phyloP scores from a whole-genome alignment of 176 grass and related monocot species.

The Ampelocalamus luodianensis region DNA sequence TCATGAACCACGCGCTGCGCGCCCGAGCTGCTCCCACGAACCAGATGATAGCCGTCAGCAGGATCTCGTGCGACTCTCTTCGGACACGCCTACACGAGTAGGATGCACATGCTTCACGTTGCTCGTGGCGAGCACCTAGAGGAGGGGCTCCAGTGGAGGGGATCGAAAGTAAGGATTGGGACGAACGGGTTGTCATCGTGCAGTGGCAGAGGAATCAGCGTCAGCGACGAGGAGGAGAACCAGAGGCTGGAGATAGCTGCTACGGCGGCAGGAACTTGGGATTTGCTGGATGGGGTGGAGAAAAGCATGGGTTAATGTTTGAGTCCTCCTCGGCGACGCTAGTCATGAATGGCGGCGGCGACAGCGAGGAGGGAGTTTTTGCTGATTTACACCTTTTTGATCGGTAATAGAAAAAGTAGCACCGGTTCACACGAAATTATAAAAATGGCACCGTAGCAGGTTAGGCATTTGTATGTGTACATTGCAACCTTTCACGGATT shows the following conservation, averaged over 20 bases:
- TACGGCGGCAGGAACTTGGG: constrained; percentile 40
- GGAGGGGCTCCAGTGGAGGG: constrained; percentile 45
- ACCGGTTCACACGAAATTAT: too few relatives aligned
- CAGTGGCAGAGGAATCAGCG: constrained; percentile 16
- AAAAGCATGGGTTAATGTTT: constrained; percentile 55
- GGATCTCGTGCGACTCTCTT: too few relatives aligned
- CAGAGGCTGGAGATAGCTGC: constrained; percentile 44
- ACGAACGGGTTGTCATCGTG: constrained; percentile 38
- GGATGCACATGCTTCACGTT: too few relatives aligned
- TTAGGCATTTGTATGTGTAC: too few relatives aligned
- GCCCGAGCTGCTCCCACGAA: too few relatives aligned
- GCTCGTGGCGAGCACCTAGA: constrained; percentile 52
- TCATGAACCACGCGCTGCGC: too few relatives aligned
- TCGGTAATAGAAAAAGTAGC: too few relatives aligned
- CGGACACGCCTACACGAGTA: too few relatives aligned
- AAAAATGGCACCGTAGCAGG: too few relatives aligned
- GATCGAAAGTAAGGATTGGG: constrained; percentile 27
- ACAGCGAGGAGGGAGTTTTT: background rate
- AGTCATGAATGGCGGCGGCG: constrained; percentile 48
- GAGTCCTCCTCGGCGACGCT: constrained; percentile 37
- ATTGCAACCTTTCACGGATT: too few relatives aligned
- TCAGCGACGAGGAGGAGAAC: constrained; percentile 34
- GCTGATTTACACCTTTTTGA: too few relatives aligned
- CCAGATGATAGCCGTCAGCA: too few relatives aligned
- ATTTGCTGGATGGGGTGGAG: constrained; percentile 38